Evolutionary conservation across 495 filamentous ascomycete species (phyloP).

Genomic region (Xylaria cubensis): DNA sequence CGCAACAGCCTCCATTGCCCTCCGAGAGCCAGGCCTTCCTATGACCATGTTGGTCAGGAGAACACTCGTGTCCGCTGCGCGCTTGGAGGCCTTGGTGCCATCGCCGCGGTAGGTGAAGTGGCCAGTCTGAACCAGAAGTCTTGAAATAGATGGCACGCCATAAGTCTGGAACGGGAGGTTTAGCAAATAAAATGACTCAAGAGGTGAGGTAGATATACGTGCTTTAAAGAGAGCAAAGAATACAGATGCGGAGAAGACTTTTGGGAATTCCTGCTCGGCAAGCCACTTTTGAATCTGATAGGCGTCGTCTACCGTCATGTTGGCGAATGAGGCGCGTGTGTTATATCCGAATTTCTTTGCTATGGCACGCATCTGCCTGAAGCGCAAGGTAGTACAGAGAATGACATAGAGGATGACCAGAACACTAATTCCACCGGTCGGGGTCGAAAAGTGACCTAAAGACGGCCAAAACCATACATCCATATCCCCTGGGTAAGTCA

Average conservation of each 20-base stretch:
- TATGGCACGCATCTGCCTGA: conserved; percentile 1
- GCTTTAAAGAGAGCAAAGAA: background rate
- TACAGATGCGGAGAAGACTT: background rate
- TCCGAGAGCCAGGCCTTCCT: conserved; percentile 40
- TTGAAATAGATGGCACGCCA: background rate
- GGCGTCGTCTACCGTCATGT: background rate
- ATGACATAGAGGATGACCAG: background rate
- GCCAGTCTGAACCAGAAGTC: background rate
- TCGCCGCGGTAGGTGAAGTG: conserved; percentile 33
- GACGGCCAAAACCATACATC: background rate
- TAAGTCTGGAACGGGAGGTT: background rate
- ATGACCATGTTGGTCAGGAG: conserved; percentile 62
- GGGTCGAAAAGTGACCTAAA: background rate
- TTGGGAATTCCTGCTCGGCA: background rate
- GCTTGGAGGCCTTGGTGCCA: conserved; percentile 57
- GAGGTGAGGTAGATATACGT: background rate
- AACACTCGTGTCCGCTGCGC: conserved; percentile 65
- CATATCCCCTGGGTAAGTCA: background rate
- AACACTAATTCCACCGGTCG: background rate
- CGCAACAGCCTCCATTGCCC: conserved; percentile 45
- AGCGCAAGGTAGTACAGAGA: background rate
- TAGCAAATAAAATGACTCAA: background rate
- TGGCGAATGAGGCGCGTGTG: background rate
- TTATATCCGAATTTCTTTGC: background rate
- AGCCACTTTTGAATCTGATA: background rate